Conservation (phyloP, 1,284 basidiomycete species). For the Cystobasidium sp. region DNA sequence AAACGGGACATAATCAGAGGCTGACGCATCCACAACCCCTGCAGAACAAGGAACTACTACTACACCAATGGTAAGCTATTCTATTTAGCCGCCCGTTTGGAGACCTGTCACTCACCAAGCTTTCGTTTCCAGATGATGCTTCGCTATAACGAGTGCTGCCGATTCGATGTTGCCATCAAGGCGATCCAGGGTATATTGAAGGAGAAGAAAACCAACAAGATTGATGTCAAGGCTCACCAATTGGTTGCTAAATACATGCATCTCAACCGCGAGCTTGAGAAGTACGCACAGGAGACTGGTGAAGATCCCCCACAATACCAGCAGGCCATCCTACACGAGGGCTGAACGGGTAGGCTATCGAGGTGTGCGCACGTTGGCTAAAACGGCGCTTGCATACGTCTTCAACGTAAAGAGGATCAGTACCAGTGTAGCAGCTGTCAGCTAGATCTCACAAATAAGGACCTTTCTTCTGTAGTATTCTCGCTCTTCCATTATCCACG, state of each 20-base stretch:
- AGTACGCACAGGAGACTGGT: constrained; percentile 57
- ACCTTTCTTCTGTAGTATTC: too few relatives aligned
- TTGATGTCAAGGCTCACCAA: constrained; percentile 57
- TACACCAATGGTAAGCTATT: constrained; percentile 56
- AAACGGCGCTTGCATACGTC: too few relatives aligned
- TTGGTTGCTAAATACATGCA: constrained; percentile 57
- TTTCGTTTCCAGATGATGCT: constrained; percentile 62
- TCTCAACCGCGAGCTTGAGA: constrained; percentile 56
- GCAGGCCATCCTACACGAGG: constrained; percentile 33
- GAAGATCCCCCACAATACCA: constrained; percentile 41
- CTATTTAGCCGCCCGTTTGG: too few relatives aligned
- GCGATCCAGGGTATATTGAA: constrained; percentile 56
- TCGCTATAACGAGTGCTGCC: constrained; percentile 58
- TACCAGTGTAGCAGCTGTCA: too few relatives aligned
- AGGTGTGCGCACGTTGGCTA: too few relatives aligned
- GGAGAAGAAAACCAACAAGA: constrained; percentile 30
- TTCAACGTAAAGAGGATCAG: too few relatives aligned
- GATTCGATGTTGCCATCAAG: constrained; percentile 59
- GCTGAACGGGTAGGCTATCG: not conserved
- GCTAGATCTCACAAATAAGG: too few relatives aligned
- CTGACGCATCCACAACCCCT: constrained; percentile 1
- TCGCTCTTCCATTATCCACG: too few relatives aligned
- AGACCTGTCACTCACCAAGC: too few relatives aligned
- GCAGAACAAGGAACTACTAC: constrained; percentile 58
- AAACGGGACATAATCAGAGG: constrained; percentile 54